Percentiles rank a stretch among this genome's conserved stretches.
These are phyloP conservation scores for Lactifluus volemus DNA, from an alignment of 768 basidiomycete genomes.

Conservation along the genomic window DNA sequence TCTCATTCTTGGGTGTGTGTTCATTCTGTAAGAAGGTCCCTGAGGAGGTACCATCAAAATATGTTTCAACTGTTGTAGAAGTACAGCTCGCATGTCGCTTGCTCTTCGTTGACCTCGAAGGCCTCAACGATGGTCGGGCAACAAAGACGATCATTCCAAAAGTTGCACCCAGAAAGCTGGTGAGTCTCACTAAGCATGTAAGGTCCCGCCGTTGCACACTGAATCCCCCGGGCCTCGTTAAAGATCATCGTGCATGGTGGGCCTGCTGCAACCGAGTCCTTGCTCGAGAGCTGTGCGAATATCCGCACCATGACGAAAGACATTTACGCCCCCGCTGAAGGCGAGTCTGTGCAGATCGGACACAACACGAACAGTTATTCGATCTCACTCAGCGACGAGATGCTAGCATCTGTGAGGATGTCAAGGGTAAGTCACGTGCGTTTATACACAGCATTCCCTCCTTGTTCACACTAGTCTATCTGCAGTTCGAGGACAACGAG, in stretches of 20 bases:
- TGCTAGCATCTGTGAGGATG: constrained; percentile 72
- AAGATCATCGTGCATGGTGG: constrained; percentile 88
- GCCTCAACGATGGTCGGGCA: constrained; percentile 91
- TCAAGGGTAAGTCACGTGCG: constrained; percentile 55
- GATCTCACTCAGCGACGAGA: constrained; percentile 84
- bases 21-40: constrained; percentile 46
- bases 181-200: constrained; percentile 27
- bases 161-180: constrained; percentile 94
- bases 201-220: background rate
- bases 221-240: background rate
- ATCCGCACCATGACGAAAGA: constrained; percentile 90
- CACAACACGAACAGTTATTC: constrained; percentile 95
- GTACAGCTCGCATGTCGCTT: constrained; percentile 80
- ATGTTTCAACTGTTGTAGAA: constrained; percentile 62
- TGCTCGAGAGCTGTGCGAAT: constrained; percentile 74
- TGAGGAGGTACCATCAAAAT: constrained; percentile 88
- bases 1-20: constrained; percentile 3
- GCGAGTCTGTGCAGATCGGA: constrained; percentile 84
- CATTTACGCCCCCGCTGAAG: constrained; percentile 67
- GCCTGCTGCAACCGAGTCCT: constrained; percentile 51
- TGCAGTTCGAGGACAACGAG: constrained; percentile 95
- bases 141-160: constrained; percentile 95
- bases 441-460: background rate
- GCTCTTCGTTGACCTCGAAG: constrained; percentile 93
- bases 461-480: background rate